Base-by-base conservation (phyloP, 2,329 filamentous ascomycete genomes). In the Exophiala calicioides region DNA sequence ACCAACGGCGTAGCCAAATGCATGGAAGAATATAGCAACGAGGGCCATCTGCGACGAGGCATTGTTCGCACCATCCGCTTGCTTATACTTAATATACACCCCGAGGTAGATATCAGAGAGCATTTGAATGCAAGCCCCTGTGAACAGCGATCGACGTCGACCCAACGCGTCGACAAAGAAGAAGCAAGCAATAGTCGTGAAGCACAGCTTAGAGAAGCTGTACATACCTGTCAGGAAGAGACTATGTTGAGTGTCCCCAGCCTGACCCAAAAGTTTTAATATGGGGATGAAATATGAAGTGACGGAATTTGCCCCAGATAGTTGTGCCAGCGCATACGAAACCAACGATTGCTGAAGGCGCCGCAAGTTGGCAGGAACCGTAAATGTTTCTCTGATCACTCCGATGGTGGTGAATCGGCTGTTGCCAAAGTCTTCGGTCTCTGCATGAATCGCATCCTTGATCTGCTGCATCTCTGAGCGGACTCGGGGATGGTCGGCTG, bases 161-260 rank as follows among this genome's bases (percentile, higher is more conserved):
- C 72, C 71, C 3, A 75, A 58, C 6, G 67, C 68, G 38, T 75
- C 72, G 16, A 73, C 65, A 46, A 74, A 67, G 56, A 74, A 69
- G 45, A 75, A 68, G 2, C 64, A 65, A 3, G 70, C 69, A 9
- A 69, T 65, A 1, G 75, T 40, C 4, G 63, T 65, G 47, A 63
- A 71, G 39, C 65, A 65, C 42, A 75, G 68, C 53, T 74, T 76
- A 27, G 69, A 60, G 32, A 74, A 55, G 7, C 62, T 63, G 40
- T 74, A 75, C 58, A 75, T 70, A 41, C 64, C 67, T 1, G 62
- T 68, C 2, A 73, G 56, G 35, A 73, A 69, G 5, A 75, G 60
- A 15, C 56, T 64, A 0, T 61, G 56, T 0, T 58, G 58, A 0
- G 59, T 59, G 0, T 60, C 61, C 2, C 63, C 55, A 1, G 47